A percentile compares a stretch with the other conserved stretches of the same genome.
Evolutionary conservation across 176 grass and related monocot species (phyloP).

Genomic region (Zoysia pacifica): DNA sequence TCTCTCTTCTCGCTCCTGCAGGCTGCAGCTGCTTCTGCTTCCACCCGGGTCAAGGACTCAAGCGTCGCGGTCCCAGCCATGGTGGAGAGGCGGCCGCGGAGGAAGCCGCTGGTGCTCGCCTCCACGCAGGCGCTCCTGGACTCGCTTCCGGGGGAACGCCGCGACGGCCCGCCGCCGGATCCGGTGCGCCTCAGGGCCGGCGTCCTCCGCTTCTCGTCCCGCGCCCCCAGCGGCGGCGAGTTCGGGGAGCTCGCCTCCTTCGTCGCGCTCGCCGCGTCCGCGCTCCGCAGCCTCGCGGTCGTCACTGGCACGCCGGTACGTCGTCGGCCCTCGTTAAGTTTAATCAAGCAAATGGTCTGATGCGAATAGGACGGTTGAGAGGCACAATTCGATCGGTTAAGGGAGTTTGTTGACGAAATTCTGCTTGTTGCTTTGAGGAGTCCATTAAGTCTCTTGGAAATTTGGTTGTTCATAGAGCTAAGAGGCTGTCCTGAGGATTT

Average conservation of each 20-base stretch:
- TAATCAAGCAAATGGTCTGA: not conserved
- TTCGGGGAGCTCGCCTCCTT: constrained; percentile 62
- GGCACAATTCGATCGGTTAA: not conserved
- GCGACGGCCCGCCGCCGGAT: constrained; percentile 15
- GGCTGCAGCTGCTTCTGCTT: not conserved
- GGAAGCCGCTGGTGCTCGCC: constrained; percentile 82
- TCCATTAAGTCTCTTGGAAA: not conserved
- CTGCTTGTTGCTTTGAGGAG: not conserved
- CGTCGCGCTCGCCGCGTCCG: constrained; percentile 47
- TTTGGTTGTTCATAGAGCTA: not conserved
- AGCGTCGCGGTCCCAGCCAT: constrained; percentile 32
- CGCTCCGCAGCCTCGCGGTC: constrained; percentile 66
- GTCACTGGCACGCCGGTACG: constrained; percentile 72
- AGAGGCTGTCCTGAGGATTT: not conserved
- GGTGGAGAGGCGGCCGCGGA: constrained; percentile 54
- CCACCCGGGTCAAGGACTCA: not conserved
- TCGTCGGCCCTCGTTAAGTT: not conserved
- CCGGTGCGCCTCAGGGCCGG: constrained; percentile 61
- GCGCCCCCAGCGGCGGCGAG: constrained; percentile 27
- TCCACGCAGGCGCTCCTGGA: constrained; percentile 74
- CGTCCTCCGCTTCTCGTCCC: constrained; percentile 60
- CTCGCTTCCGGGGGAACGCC: constrained; percentile 56
- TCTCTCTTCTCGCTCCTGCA: too few relatives aligned
- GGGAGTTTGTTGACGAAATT: not conserved
- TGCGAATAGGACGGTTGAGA: not conserved